Conservation (phyloP, 2,329 filamentous ascomycete species). For the Bipolaris bicolor region DNA sequence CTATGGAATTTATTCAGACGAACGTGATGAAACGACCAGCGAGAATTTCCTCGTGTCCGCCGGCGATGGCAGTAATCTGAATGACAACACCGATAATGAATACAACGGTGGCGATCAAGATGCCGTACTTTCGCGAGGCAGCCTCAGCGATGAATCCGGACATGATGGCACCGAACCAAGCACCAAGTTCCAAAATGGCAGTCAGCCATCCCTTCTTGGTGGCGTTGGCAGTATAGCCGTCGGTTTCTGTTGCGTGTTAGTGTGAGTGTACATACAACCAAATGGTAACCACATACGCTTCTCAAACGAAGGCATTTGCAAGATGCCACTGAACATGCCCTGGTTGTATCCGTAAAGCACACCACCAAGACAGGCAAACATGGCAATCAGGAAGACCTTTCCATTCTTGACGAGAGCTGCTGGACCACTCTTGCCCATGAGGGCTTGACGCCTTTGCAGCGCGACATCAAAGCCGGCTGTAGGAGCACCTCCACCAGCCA, state of each 20-base stretch:
- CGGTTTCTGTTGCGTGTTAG: constrained; percentile 48
- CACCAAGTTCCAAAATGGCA: constrained; percentile 75
- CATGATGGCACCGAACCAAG: constrained; percentile 75
- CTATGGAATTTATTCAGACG: constrained; percentile 16
- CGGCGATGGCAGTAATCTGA: constrained; percentile 66
- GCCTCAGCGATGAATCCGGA: constrained; percentile 75
- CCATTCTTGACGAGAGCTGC: constrained; percentile 59
- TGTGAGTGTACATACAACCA: not conserved
- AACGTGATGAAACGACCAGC: constrained; percentile 73
- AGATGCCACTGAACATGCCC: constrained; percentile 75
- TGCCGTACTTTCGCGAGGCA: constrained; percentile 71
- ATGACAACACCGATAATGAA: constrained; percentile 75
- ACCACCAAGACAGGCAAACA: constrained; percentile 61
- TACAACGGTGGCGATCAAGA: constrained; percentile 68
- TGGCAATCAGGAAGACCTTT: constrained; percentile 61
- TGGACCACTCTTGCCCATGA: constrained; percentile 49
- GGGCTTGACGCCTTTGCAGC: constrained; percentile 28
- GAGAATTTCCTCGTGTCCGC: constrained; percentile 66
- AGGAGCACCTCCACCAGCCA: constrained; percentile 32
- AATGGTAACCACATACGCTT: constrained; percentile 35
- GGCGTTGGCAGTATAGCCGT: constrained; percentile 44
- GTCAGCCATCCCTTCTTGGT: constrained; percentile 57
- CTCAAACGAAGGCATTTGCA: constrained; percentile 58
- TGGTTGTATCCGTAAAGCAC: constrained; percentile 74
- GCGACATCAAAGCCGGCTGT: constrained; percentile 31